These are phyloP conservation scores for Casuarina glauca DNA, from an alignment of 306 rosid species.

Conservation along the genomic window DNA sequence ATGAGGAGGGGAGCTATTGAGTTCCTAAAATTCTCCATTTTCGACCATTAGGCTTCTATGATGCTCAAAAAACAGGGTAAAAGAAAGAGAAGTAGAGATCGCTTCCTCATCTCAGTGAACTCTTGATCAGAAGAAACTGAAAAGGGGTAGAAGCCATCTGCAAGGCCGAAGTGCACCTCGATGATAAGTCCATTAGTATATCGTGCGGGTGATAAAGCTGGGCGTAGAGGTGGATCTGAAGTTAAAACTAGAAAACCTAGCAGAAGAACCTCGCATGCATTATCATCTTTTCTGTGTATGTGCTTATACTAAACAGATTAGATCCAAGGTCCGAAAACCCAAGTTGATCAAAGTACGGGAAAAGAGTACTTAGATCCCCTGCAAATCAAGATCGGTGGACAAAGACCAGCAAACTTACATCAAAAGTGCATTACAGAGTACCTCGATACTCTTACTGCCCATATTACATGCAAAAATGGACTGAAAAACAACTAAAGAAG, in stretches of 20 bases:
- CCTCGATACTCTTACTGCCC: not conserved
- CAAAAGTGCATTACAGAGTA: not conserved
- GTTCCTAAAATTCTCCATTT: too few species aligned
- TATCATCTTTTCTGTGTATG: too few species aligned
- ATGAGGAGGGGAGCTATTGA: too few species aligned
- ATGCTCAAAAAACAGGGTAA: not conserved
- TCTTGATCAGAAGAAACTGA: not conserved
- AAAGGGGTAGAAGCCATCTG: not conserved
- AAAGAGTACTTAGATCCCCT: not conserved
- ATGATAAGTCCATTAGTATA: not conserved
- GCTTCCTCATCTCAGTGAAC: too few species aligned
- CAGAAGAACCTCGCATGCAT: not conserved
- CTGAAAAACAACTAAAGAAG: not conserved
- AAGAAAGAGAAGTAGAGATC: too few species aligned
- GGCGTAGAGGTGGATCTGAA: not conserved
- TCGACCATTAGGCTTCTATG: too few species aligned
- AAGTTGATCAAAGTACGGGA: not conserved
- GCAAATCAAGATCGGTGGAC: not conserved
- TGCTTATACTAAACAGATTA: not conserved
- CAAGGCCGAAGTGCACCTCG: not conserved
- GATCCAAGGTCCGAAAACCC: not conserved
- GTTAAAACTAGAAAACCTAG: not conserved
- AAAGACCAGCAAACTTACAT: constrained; percentile 8
- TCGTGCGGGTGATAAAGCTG: not conserved
- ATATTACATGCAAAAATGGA: not conserved